Percentiles rank a stretch among this genome's conserved stretches.
These are phyloP conservation scores for Solanum paucissectum DNA, from an alignment of 257 asterid species.

Conservation along the genomic window DNA sequence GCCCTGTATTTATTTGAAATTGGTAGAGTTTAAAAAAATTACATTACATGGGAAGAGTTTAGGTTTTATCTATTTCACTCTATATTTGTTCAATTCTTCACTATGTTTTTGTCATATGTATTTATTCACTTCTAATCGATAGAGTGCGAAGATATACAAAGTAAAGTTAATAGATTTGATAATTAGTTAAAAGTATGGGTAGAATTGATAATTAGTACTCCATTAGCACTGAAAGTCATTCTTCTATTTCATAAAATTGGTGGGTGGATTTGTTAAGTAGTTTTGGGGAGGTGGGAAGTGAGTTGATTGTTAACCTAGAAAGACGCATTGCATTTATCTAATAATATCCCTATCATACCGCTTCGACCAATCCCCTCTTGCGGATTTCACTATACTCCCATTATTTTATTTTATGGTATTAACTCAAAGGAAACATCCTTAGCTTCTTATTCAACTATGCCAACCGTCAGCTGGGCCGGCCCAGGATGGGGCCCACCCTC, in stretches of 20 bases:
- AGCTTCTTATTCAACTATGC: not conserved
- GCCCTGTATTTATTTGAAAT: too few relatives aligned
- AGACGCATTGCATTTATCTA: not conserved
- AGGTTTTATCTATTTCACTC: not conserved
- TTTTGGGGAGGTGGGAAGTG: not conserved
- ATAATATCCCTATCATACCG: conserved; percentile 3
- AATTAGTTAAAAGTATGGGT: not conserved
- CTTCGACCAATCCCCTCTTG: conserved; percentile 13
- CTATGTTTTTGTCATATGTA: too few relatives aligned
- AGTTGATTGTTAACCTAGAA: not conserved
- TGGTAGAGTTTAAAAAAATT: too few relatives aligned
- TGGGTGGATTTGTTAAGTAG: not conserved
- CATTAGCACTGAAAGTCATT: too few relatives aligned
- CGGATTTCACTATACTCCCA: conserved; percentile 2
- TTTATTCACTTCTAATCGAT: too few relatives aligned
- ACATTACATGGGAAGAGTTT: not conserved
- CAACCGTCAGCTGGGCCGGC: conserved; percentile 52
- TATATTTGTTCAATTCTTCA: not conserved
- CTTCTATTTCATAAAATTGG: not conserved
- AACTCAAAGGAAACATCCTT: too few relatives aligned
- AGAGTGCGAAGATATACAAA: too few relatives aligned
- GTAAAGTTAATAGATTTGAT: not conserved
- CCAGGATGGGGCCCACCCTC: conserved; percentile 39
- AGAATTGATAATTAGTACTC: not conserved
- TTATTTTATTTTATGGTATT: not conserved